A percentile compares a stretch with the other conserved stretches of the same genome.
phyloP scores from a whole-genome alignment of 305 asterid genomes.

The Salvia sclarea region DNA sequence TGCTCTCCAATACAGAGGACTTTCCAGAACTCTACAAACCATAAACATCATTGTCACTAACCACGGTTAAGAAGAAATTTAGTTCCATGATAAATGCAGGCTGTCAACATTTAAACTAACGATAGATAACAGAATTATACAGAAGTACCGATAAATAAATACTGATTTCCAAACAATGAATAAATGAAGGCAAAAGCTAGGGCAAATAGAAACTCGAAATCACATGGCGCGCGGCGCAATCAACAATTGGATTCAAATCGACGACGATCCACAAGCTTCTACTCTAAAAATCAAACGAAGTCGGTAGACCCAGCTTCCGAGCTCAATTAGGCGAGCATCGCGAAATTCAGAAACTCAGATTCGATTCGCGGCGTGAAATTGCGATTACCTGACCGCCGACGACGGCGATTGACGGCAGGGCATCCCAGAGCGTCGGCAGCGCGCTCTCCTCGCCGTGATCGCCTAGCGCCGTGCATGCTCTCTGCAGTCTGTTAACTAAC shows the following conservation, averaged over 20 bases:
- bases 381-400: slow-evolving; percentile 77
- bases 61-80: not conserved
- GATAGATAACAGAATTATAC: no score
- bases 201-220: no score
- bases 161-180: not conserved
- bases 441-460: slow-evolving; percentile 78
- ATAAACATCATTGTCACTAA: slow-evolving; percentile 17
- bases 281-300: no score
- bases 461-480: slow-evolving; percentile 88
- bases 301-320: not conserved
- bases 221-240: not conserved
- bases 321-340: slow-evolving; percentile 15
- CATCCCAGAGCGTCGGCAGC: slow-evolving; percentile 86
- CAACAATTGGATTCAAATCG: not conserved
- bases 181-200: no score
- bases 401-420: slow-evolving; percentile 80
- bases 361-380: not conserved
- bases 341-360: not conserved
- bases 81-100: not conserved
- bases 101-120: no score
- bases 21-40: slow-evolving; percentile 76
- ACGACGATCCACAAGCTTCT: slow-evolving; percentile 8
- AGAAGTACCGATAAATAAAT: not conserved
- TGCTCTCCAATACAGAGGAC: slow-evolving; percentile 83
- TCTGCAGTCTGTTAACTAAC: slow-evolving; percentile 71